phyloP scores from a whole-genome alignment of 176 grass and related monocot genomes.

The Aegilops longissima region DNA sequence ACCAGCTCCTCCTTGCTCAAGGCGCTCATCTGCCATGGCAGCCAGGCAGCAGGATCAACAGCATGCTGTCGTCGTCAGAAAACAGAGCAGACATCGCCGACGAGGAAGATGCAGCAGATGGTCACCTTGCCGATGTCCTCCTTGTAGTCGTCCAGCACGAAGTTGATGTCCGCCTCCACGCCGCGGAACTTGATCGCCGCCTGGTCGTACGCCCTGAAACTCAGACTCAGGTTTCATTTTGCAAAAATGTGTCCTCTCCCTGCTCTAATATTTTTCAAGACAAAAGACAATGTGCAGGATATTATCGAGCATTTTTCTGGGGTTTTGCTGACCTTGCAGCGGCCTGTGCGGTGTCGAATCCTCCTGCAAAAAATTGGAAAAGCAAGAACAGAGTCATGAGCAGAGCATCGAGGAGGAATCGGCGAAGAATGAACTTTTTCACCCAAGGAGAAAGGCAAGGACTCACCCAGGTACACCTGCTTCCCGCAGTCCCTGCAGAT shows the following conservation, averaged over 20 bases:
- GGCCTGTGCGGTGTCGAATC: constrained; percentile 56
- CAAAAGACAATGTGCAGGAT: neutral
- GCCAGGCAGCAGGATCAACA: neutral
- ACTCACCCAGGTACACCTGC: constrained; percentile 78
- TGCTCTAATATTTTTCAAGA: neutral
- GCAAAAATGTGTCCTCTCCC: too few species aligned
- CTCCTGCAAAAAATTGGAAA: constrained; percentile 17
- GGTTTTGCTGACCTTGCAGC: constrained; percentile 40
- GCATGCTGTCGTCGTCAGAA: neutral
- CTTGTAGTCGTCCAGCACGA: constrained; percentile 45
- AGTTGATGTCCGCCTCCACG: constrained; percentile 58
- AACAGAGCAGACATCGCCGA: neutral
- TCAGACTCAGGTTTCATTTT: neutral
- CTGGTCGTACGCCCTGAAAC: constrained; percentile 57
- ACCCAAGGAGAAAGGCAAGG: neutral
- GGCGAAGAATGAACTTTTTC: too few species aligned
- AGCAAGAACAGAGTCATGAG: neutral
- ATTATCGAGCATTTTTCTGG: neutral
- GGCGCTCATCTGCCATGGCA: constrained; percentile 45
- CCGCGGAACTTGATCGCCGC: constrained; percentile 73
- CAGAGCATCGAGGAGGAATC: neutral
- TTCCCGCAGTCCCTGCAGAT: constrained; percentile 74
- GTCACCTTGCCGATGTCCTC: constrained; percentile 60
- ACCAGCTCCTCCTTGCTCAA: constrained; percentile 76
- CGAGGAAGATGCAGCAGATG: neutral